These are phyloP conservation scores for Daldinia childiae DNA, from an alignment of 495 filamentous ascomycete genomes.

Conservation along the genomic window DNA sequence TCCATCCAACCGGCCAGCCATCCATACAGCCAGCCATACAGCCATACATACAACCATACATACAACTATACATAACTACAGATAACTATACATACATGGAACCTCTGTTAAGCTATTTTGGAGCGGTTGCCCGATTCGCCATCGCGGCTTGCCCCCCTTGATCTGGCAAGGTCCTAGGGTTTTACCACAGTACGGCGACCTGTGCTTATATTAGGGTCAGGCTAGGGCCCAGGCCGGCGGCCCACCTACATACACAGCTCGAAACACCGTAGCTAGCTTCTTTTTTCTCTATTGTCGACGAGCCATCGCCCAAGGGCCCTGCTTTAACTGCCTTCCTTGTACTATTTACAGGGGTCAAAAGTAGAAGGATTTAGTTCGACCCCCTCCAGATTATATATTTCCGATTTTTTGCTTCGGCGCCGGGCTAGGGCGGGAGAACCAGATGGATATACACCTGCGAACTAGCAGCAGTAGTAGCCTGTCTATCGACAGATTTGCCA, in stretches of 20 bases:
- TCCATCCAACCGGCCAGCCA: too few relatives aligned
- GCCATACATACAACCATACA: not conserved
- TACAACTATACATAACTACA: not conserved
- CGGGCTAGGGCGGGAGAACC: constrained; percentile 38
- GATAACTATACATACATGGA: constrained; percentile 24
- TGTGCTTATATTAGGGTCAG: constrained; percentile 45
- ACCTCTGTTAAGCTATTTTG: constrained; percentile 40
- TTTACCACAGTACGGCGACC: constrained; percentile 43
- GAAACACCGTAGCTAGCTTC: constrained; percentile 42
- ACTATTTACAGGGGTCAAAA: constrained; percentile 39
- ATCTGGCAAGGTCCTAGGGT: constrained; percentile 47
- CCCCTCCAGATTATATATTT: constrained; percentile 49
- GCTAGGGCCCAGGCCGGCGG: constrained; percentile 40
- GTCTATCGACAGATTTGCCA: constrained; percentile 35
- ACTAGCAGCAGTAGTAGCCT: constrained; percentile 28
- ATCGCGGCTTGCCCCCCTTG: constrained; percentile 46
- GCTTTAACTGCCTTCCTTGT: constrained; percentile 38
- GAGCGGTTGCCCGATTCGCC: constrained; percentile 46
- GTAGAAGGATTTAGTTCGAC: constrained; percentile 47
- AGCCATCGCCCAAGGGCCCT: constrained; percentile 37
- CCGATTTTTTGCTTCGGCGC: constrained; percentile 43
- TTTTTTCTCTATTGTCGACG: constrained; percentile 33
- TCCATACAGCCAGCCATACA: not conserved
- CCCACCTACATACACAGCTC: constrained; percentile 42
- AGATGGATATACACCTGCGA: constrained; percentile 42